Evolutionary conservation across 2,329 filamentous ascomycete species (phyloP).

Genomic region (Nemania abortiva): DNA sequence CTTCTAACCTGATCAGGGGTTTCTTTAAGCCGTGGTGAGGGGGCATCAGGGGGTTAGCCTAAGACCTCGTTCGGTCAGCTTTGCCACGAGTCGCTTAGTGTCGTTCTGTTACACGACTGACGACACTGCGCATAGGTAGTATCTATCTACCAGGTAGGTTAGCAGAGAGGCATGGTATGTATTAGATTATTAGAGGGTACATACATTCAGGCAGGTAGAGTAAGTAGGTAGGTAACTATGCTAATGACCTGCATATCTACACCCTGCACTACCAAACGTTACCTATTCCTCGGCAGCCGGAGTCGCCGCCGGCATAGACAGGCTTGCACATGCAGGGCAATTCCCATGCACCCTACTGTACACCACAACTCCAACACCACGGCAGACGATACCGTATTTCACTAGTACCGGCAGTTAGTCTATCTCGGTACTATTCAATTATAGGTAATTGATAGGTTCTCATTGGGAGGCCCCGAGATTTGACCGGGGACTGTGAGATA

Average conservation of each 20-base stretch:
- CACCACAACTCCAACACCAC: background rate
- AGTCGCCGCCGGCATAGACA: constrained; percentile 2
- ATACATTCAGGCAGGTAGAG: background rate
- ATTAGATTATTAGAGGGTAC: background rate
- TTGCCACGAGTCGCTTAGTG: constrained; percentile 21
- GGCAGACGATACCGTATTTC: background rate
- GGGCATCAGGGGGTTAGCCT: background rate
- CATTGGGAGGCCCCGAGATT: constrained; percentile 9
- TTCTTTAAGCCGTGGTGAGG: background rate
- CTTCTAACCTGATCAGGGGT: constrained; percentile 7
- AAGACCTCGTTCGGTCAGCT: constrained; percentile 9
- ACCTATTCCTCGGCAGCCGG: background rate
- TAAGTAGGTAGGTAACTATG: too few relatives aligned
- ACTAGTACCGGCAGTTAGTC: background rate
- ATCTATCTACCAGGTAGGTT: too few relatives aligned
- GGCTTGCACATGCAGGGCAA: background rate
- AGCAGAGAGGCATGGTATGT: too few relatives aligned
- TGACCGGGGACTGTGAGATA: background rate
- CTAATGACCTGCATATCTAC: background rate
- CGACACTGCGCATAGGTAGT: background rate
- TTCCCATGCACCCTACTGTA: background rate
- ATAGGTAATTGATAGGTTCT: constrained; percentile 1
- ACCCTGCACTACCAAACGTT: constrained; percentile 7
- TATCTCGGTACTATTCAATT: background rate
- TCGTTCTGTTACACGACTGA: background rate